These are phyloP conservation scores for Casuarina glauca DNA, from an alignment of 306 rosid species.

Conservation along the genomic window DNA sequence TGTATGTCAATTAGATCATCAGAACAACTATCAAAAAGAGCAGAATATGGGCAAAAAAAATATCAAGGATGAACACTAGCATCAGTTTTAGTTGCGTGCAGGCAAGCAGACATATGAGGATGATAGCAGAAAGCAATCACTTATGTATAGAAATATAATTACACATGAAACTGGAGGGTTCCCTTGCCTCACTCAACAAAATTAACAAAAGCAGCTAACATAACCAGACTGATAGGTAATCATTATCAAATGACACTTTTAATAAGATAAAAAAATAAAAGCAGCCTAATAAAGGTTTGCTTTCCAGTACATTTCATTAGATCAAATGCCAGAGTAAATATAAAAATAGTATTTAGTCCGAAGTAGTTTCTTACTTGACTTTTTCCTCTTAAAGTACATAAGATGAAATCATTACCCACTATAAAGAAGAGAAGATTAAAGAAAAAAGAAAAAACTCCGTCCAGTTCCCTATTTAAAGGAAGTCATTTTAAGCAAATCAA, in stretches of 20 bases:
- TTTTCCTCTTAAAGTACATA: neutral
- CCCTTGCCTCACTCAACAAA: neutral
- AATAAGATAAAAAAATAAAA: neutral
- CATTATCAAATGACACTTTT: neutral
- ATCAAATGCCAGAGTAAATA: neutral
- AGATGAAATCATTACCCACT: neutral
- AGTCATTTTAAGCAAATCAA: neutral
- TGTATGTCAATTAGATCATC: constrained; percentile 41
- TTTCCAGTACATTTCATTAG: neutral
- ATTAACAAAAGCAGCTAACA: neutral
- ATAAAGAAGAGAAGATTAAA: neutral
- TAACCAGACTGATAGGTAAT: constrained; percentile 8
- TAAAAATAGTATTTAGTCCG: neutral
- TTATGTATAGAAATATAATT: neutral
- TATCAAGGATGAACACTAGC: constrained; percentile 2
- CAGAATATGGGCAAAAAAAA: neutral
- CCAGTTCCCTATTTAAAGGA: neutral
- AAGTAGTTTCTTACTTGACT: neutral
- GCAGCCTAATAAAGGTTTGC: neutral
- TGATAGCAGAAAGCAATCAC: neutral
- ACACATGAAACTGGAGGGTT: neutral
- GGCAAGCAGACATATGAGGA: neutral
- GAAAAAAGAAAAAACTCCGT: neutral
- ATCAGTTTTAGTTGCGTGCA: constrained; percentile 8
- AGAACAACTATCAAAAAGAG: constrained; percentile 21